Evolutionary conservation across 306 rosid species (phyloP).

Genomic region (Prunus dulcis): DNA sequence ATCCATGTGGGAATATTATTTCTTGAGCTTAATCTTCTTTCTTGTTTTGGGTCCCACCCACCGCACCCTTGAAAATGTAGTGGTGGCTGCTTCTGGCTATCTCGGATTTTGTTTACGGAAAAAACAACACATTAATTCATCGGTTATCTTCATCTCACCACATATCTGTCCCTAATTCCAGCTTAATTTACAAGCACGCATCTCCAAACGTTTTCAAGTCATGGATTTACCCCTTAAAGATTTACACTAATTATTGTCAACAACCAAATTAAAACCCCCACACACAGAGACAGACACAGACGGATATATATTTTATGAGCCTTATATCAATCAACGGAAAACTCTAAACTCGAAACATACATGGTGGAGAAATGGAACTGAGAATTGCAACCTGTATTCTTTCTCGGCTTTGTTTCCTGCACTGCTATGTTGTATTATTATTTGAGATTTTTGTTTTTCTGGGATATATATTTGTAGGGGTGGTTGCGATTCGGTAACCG

Average conservation of each 20-base stretch:
- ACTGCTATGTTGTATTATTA: too few species aligned
- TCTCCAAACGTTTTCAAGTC: not conserved
- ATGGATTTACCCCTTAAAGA: too few species aligned
- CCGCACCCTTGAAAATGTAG: not conserved
- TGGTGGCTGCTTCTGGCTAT: not conserved
- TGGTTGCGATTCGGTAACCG: too few species aligned
- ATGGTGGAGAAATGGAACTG: too few species aligned
- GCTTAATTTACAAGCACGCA: not conserved
- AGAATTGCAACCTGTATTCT: too few species aligned
- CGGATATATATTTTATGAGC: not conserved
- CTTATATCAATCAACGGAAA: too few species aligned
- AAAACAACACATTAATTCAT: not conserved
- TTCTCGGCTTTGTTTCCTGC: too few species aligned
- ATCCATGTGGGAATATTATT: conserved; percentile 2
- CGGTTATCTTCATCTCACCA: not conserved
- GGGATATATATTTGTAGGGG: too few species aligned
- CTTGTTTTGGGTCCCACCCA: not conserved
- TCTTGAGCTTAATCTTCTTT: not conserved
- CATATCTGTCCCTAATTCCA: not conserved
- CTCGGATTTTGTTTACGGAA: not conserved
- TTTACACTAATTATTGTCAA: not conserved
- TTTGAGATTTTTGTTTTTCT: too few species aligned
- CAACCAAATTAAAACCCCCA: not conserved
- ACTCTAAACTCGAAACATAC: too few species aligned
- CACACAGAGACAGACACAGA: not conserved